phyloP scores from a whole-genome alignment of 768 basidiomycete species.

The Amanita brunnescens region DNA sequence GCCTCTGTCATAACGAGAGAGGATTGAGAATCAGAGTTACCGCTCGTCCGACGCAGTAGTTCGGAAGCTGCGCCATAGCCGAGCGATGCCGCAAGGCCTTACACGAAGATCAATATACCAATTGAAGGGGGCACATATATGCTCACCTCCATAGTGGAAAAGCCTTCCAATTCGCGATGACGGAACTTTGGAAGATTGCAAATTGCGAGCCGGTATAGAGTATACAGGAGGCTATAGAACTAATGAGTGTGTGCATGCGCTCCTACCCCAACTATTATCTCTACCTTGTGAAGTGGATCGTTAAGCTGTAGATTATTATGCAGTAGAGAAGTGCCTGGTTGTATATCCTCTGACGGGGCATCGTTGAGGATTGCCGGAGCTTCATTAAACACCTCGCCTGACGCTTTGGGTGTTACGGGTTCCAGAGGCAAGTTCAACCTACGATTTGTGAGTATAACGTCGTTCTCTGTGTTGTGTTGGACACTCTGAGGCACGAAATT shows the following conservation, averaged over 20 bases:
- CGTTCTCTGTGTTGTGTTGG: not conserved
- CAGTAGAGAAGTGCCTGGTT: not conserved
- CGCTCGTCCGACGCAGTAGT: constrained; percentile 59
- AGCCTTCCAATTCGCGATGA: constrained; percentile 82
- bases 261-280: not conserved
- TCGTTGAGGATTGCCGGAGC: not conserved
- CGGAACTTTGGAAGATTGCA: constrained; percentile 83
- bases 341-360: not conserved
- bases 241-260: not conserved
- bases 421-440: no score
- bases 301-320: not conserved
- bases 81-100: constrained; percentile 86
- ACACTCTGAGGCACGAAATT: not conserved
- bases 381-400: not conserved
- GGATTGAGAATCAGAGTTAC: constrained; percentile 21
- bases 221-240: constrained; percentile 7
- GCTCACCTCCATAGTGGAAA: constrained; percentile 86
- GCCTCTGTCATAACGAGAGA: constrained; percentile 84
- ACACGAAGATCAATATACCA: not conserved
- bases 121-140: not conserved
- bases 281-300: not conserved
- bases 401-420: not conserved
- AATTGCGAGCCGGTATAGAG: constrained; percentile 27
- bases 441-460: no score
- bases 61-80: constrained; percentile 88